Base-by-base conservation (phyloP, 1,284 basidiomycete genomes). In the Ganoderma resinaceum region DNA sequence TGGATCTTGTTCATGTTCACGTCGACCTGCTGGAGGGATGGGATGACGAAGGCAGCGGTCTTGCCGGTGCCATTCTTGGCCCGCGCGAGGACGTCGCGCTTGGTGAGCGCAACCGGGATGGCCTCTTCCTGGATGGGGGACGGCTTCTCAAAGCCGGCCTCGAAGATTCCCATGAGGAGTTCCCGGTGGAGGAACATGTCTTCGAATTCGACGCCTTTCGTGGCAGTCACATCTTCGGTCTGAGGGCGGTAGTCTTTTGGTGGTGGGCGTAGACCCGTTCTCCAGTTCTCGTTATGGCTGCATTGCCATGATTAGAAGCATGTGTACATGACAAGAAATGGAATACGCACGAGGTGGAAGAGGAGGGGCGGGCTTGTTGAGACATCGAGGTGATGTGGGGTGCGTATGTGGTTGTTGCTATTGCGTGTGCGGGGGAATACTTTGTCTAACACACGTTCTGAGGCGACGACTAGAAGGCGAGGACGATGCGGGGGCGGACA, bases 51-150 rank as follows among this genome's bases (percentile, higher is more conserved):
- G 42, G 98, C 97, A 29, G 96, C 97, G 43, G 97, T 99, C 88
- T 99, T 96, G 66, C 96, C 96, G 2, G 95, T 97, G 68, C 93
- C 94, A 77, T 95, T 95, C 85, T 95, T 95, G 63, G 94, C 94
- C 76, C 91, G 95, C 74, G 96, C 97, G 70, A 99, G 93, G 76
- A 98, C 85, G 81, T 99, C 97, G 77, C 95, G 91, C 76, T 92
- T 92, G 66, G 91, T 89, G 76, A 97, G 89, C 29, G 95, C 95
- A 73, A 94, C 88, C 66, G 95, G 95, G 75, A 97, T 96, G 66
- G 95, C 92, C 85, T 98, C 96, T 89, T 99, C 98, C 86, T 99
- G 97, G 80, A 99, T 99, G 63, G 97, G 98, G 33, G 95, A 97
- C 29, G 98, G 97, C 75, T 88, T 91, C 82, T 99, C 98, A 80